A percentile compares a stretch with the other conserved stretches of the same genome.
phyloP scores from a whole-genome alignment of 2,329 filamentous ascomycete genomes.

The Trichophyton rubrum region DNA sequence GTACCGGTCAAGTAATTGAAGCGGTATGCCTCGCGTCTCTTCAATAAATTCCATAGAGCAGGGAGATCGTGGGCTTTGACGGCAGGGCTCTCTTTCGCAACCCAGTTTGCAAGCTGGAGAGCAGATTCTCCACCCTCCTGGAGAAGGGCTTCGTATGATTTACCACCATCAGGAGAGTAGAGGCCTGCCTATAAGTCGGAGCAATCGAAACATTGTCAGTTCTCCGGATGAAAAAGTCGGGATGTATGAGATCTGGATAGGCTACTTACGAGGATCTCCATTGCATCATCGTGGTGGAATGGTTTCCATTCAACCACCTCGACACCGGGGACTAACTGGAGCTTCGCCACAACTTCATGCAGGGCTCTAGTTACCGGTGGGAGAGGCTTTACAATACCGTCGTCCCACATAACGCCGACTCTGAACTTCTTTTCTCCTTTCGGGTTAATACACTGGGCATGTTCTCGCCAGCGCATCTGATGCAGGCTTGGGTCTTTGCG shows the following conservation, averaged over 20 bases:
- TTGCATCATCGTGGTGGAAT: conserved; percentile 39
- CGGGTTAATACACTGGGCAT: conserved; percentile 13
- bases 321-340: conserved; percentile 13
- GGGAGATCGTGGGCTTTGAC: conserved; percentile 31
- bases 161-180: conserved; percentile 50
- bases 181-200: conserved; percentile 23
- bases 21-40: neutral
- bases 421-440: conserved; percentile 37
- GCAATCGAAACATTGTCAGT: too few species aligned
- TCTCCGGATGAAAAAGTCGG: conserved; percentile 5
- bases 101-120: conserved; percentile 46
- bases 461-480: conserved; percentile 27
- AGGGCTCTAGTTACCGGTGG: conserved; percentile 48
- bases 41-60: conserved; percentile 28
- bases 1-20: neutral
- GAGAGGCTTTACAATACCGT: conserved; percentile 48
- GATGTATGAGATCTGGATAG: conserved; percentile 5
- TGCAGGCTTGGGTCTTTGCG: conserved; percentile 25
- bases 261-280: conserved; percentile 31
- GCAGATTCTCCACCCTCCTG: conserved; percentile 45
- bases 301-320: conserved; percentile 26
- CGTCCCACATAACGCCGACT: conserved; percentile 49
- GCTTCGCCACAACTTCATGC: conserved; percentile 41
- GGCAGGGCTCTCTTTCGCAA: conserved; percentile 45
- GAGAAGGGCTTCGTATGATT: conserved; percentile 41